Percentiles rank a stretch among this genome's conserved stretches.
These are phyloP conservation scores for Backusella psychrophila DNA, from an alignment of 192 early-diverging fungal genomes.

Conservation along the genomic window DNA sequence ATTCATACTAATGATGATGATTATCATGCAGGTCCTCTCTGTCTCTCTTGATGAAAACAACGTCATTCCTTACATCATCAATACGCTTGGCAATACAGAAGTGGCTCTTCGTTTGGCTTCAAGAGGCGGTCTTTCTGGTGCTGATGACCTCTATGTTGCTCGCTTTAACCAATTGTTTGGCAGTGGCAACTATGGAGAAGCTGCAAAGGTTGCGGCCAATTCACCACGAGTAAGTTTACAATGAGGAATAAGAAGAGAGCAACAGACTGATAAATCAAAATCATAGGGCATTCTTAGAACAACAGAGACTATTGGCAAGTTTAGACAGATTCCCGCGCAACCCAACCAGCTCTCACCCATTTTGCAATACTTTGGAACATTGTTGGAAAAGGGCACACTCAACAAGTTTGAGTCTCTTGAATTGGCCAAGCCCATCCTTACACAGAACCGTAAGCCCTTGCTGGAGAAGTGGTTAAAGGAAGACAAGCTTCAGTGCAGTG, in stretches of 20 bases:
- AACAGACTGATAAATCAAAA: neutral
- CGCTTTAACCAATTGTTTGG: constrained; percentile 88
- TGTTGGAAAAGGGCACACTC: constrained; percentile 91
- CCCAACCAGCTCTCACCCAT: constrained; percentile 88
- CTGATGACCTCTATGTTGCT: constrained; percentile 86
- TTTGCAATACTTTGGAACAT: constrained; percentile 95
- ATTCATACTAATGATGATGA: no score
- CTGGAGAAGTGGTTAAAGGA: constrained; percentile 99
- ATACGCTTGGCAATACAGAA: constrained; percentile 80
- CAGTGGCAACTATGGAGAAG: constrained; percentile 78
- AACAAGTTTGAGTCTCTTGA: constrained; percentile 96
- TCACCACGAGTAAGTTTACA: constrained; percentile 69
- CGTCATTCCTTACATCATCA: constrained; percentile 89
- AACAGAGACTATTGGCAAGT: constrained; percentile 88
- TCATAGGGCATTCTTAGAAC: constrained; percentile 91
- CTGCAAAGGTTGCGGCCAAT: constrained; percentile 94
- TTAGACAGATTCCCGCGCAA: constrained; percentile 77
- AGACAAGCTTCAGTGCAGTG: constrained; percentile 97
- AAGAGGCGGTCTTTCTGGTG: constrained; percentile 87
- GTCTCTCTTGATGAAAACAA: constrained; percentile 90
- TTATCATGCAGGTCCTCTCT: constrained; percentile 74
- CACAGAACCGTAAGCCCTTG: constrained; percentile 87
- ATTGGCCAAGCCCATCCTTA: constrained; percentile 86
- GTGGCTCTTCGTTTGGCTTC: constrained; percentile 90
- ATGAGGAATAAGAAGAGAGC: neutral